Conservation (phyloP, 495 filamentous ascomycete genomes). For the Parathielavia hyrcaniae region DNA sequence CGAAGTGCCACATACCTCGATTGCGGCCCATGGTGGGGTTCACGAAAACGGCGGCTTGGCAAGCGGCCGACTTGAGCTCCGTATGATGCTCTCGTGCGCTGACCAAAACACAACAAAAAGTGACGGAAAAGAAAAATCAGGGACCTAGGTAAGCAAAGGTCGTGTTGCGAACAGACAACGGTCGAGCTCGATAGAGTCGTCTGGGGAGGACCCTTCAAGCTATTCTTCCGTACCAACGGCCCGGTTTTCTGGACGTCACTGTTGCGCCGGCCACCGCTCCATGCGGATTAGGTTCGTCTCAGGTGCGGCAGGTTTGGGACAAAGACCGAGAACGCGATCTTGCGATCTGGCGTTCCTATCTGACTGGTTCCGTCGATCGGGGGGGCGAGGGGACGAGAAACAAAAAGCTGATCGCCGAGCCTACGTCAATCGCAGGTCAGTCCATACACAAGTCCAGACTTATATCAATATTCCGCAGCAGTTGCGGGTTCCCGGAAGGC, state of each 20-base stretch:
- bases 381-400: background rate
- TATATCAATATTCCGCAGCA: background rate
- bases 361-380: conserved; percentile 5
- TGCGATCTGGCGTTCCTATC: background rate
- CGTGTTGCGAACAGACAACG: background rate
- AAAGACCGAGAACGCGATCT: background rate
- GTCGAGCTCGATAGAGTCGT: background rate
- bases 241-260: conserved; percentile 7
- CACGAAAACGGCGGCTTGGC: conserved; percentile 9
- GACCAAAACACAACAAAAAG: background rate
- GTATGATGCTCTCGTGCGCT: background rate
- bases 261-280: conserved; percentile 9
- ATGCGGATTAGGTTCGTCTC: conserved; percentile 12
- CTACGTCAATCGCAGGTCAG: conserved; percentile 4
- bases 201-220: background rate
- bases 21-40: conserved; percentile 36
- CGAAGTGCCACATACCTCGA: conserved; percentile 42
- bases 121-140: background rate
- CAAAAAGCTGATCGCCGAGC: background rate
- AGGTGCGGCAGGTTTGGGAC: conserved; percentile 11
- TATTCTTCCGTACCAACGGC: conserved; percentile 3
- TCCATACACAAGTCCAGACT: conserved; percentile 2
- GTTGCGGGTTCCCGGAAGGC: background rate
- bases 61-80: background rate
- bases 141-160: background rate